Conservation (phyloP, 2,329 filamentous ascomycete species). For the Aspergillus amoenus region DNA sequence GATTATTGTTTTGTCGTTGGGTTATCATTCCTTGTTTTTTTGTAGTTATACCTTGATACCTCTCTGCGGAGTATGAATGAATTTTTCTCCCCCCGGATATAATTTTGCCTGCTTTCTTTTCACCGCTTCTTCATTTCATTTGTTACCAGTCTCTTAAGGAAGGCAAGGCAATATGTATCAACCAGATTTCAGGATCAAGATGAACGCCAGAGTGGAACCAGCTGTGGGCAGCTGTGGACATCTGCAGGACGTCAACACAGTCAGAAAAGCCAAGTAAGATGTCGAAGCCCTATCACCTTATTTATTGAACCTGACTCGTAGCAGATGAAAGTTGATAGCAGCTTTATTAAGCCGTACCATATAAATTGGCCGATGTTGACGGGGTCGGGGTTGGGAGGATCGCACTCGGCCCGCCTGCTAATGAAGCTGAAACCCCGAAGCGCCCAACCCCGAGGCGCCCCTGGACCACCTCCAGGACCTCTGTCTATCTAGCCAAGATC, state of each 20-base stretch:
- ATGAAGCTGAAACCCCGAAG: conserved; percentile 25
- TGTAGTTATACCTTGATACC: conserved; percentile 18
- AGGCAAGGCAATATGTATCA: background rate
- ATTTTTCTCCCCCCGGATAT: background rate
- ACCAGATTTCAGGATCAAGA: background rate
- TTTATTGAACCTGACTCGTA: background rate
- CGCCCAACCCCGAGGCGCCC: conserved; percentile 12
- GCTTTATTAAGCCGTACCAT: background rate
- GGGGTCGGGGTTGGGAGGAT: background rate
- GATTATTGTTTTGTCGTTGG: background rate
- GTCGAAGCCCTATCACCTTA: background rate
- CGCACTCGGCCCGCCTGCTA: conserved; percentile 7
- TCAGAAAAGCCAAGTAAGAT: background rate
- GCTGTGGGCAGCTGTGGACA: too few relatives aligned
- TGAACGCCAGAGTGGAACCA: background rate
- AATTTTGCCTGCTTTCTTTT: background rate
- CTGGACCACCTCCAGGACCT: conserved; percentile 9
- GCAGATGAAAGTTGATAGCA: background rate
- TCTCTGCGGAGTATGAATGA: conserved; percentile 13
- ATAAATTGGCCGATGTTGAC: conserved; percentile 4
- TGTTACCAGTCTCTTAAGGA: background rate
- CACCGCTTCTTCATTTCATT: background rate
- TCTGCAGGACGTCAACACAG: background rate
- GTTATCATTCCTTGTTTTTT: background rate
- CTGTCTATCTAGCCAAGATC: conserved; percentile 8